Evolutionary conservation across 2,329 filamentous ascomycete species (phyloP), one percentile per base, ranked within the genome.

Genomic region (Fusarium anguioides): DNA sequence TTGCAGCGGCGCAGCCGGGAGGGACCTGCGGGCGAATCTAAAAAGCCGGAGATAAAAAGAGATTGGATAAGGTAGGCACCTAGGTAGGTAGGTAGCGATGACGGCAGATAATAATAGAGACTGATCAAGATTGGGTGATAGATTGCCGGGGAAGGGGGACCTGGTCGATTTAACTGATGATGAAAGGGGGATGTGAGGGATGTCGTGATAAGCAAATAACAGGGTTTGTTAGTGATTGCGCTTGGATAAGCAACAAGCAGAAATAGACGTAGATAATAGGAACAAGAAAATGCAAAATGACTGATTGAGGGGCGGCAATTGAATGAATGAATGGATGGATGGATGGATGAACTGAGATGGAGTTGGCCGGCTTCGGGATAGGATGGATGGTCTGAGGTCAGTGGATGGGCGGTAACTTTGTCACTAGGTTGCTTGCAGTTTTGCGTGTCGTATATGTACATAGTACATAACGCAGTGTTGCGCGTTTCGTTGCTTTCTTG

Each of bases 321-420:
- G 49, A 53, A 47, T 54, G 54, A 37, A 54, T 48, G 51, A 57
- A 53, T 47, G 49, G 47, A 49, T 49, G 54, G 40, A 54, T 48
- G 51, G 60, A 53, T 47, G 49, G 47, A 49, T 49, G 33, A 26
- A 33, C 31, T 18, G 37, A 10, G 20, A 48, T 56, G 54, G 57
- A 66, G 64, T 57, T 69, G 61, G 48, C 64, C 69, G 59, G 67
- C 60, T 64, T 69, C 54, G 54, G 64, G 64, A 68, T 62, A 39
- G 36, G 35, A 53, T 31, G 63, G 58, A 60, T 47, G 31, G 47
- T 36, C 55, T 65, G 53, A 58, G 59, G 69, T 71, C 64, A 71
- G 69, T 66, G 69, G 42, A 50, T 58, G 39, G 31, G 20, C 37
- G 18, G 58, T 52, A 35, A 42, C 33, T 63, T 44, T 63, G 60